Evolutionary conservation across 192 early-diverging fungal species (phyloP).

Genomic region (Phlyctochytrium planicorne): DNA sequence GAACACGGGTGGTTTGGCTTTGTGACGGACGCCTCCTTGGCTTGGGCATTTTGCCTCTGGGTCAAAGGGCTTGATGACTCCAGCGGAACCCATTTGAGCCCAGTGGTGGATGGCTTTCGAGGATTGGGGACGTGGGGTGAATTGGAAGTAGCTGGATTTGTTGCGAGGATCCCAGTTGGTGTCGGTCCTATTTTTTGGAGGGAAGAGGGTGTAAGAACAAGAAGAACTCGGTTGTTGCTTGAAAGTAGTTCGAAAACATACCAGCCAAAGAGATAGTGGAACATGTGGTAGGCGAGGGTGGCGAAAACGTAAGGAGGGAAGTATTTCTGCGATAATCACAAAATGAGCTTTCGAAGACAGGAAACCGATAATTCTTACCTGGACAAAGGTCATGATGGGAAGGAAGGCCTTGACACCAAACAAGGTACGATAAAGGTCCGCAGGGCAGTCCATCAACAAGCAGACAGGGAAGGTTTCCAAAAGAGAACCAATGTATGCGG

Average conservation of each 20-base stretch:
- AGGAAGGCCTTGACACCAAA: constrained; percentile 44
- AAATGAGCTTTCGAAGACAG: neutral
- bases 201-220: too few relatives aligned
- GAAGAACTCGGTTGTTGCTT: neutral
- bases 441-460: constrained; percentile 14
- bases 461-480: constrained; percentile 31
- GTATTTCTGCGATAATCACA: constrained; percentile 15
- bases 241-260: constrained; percentile 18
- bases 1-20: neutral
- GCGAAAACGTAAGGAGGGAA: constrained; percentile 33
- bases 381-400: constrained; percentile 40
- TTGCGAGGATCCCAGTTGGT: constrained; percentile 40
- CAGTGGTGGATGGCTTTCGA: constrained; percentile 35
- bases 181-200: constrained; percentile 16
- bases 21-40: neutral
- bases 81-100: constrained; percentile 23
- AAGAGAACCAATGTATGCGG: constrained; percentile 35
- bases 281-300: constrained; percentile 46
- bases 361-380: too few relatives aligned
- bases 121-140: constrained; percentile 47
- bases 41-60: neutral
- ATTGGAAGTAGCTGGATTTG: constrained; percentile 51
- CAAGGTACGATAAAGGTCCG: neutral
- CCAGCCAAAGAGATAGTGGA: constrained; percentile 53
- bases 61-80: constrained; percentile 19